Percentiles rank a stretch among this genome's conserved stretches.
These are phyloP conservation scores for Violaceomyces palustris DNA, from an alignment of 1,284 basidiomycete genomes.

Conservation along the genomic window DNA sequence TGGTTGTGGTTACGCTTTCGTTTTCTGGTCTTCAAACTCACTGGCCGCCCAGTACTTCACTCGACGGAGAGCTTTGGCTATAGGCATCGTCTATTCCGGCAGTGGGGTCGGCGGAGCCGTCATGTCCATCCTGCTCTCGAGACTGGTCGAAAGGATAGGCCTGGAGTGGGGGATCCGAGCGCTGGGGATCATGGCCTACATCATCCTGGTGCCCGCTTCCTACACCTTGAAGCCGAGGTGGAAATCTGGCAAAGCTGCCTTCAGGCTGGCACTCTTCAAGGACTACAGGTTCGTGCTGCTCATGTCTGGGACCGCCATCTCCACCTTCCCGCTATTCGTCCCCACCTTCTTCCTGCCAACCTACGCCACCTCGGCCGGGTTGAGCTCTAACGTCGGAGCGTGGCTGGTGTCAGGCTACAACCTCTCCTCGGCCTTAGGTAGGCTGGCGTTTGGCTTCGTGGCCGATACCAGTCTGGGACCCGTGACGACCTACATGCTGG, in stretches of 20 bases:
- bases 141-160: slow-evolving; percentile 30
- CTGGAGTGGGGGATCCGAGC: slow-evolving; percentile 42
- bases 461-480: slow-evolving; percentile 30
- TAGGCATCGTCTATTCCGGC: slow-evolving; percentile 50
- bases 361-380: slow-evolving; percentile 46
- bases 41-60: slow-evolving; percentile 47
- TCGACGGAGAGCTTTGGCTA: slow-evolving; percentile 43
- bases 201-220: slow-evolving; percentile 7
- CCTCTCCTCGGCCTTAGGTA: slow-evolving; percentile 23
- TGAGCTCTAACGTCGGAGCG: slow-evolving; percentile 39
- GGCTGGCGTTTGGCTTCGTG: slow-evolving; percentile 26
- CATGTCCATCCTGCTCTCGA: slow-evolving; percentile 39
- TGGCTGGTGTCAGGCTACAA: slow-evolving; percentile 37
- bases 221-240: slow-evolving; percentile 12
- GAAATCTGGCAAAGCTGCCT: slow-evolving; percentile 8
- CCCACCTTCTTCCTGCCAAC: slow-evolving; percentile 53
- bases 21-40: slow-evolving; percentile 26
- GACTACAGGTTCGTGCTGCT: slow-evolving; percentile 45
- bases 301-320: slow-evolving; percentile 45
- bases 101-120: slow-evolving; percentile 51
- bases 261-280: slow-evolving; percentile 36
- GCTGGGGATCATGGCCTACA: slow-evolving; percentile 16
- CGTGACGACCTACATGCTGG: slow-evolving; percentile 21
- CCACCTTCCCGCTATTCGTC: slow-evolving; percentile 52
- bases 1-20: slow-evolving; percentile 21